Conservation (phyloP, 2,329 filamentous ascomycete genomes). For the Epichloe typhina region DNA sequence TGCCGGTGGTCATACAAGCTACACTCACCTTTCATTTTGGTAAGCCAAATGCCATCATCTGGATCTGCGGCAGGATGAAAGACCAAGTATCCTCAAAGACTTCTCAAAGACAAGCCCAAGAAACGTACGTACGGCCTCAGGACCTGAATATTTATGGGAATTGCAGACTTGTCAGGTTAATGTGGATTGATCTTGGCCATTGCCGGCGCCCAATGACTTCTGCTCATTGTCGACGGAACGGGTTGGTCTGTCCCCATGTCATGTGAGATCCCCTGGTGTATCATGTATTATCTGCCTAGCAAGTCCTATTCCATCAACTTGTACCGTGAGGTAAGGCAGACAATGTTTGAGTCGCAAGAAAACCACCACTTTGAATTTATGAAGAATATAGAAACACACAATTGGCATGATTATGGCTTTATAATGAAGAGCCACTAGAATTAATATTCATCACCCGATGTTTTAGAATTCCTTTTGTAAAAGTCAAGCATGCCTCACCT, state of each 20-base stretch:
- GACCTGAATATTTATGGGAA: too few species aligned
- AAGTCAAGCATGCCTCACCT: neutral
- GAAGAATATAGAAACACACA: neutral
- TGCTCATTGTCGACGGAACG: neutral
- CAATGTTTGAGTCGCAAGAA: neutral
- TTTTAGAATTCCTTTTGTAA: too few species aligned
- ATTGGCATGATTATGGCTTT: neutral
- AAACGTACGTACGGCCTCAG: neutral
- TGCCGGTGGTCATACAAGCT: neutral
- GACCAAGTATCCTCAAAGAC: neutral
- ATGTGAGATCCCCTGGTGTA: slow-evolving; percentile 8
- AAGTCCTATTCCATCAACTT: neutral
- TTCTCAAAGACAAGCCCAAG: neutral
- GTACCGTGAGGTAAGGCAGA: neutral
- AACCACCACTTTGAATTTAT: neutral
- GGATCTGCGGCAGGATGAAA: neutral
- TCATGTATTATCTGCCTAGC: slow-evolving; percentile 8
- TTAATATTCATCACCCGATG: too few species aligned
- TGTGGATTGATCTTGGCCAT: neutral
- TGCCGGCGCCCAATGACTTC: neutral
- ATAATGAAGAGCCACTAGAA: neutral
- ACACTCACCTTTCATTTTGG: slow-evolving; percentile 8
- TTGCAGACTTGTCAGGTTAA: neutral
- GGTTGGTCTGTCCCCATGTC: slow-evolving; percentile 3
- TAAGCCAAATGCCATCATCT: neutral